Conservation (phyloP, 2,329 filamentous ascomycete species). For the Cadophora sp. region DNA sequence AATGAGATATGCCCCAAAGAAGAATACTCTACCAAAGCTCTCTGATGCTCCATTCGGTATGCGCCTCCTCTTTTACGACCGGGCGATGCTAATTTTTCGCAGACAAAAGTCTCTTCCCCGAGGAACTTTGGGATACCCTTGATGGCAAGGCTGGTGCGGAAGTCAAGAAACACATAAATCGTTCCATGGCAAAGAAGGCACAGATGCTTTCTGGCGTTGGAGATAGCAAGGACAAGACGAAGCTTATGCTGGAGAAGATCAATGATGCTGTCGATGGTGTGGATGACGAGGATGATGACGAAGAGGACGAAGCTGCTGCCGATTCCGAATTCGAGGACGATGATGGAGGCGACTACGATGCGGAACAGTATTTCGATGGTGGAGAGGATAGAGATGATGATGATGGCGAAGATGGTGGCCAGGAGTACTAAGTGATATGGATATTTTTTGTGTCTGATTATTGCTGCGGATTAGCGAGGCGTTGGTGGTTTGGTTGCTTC, state of each 20-base stretch:
- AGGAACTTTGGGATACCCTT: slow-evolving; percentile 61
- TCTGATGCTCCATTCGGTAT: slow-evolving; percentile 61
- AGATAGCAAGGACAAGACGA: slow-evolving; percentile 42
- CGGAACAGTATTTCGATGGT: slow-evolving; percentile 68
- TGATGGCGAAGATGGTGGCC: slow-evolving; percentile 57
- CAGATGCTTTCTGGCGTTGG: slow-evolving; percentile 35
- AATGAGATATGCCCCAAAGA: slow-evolving; percentile 62
- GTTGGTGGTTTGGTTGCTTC: slow-evolving; percentile 19
- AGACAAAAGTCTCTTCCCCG: slow-evolving; percentile 65
- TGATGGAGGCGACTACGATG: slow-evolving; percentile 68
- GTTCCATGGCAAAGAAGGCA: slow-evolving; percentile 44
- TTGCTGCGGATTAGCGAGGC: slow-evolving; percentile 24
- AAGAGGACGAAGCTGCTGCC: slow-evolving; percentile 47
- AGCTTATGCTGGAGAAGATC: slow-evolving; percentile 42
- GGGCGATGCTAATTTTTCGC: slow-evolving; percentile 22
- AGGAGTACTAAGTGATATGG: slow-evolving; percentile 36
- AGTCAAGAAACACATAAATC: slow-evolving; percentile 36
- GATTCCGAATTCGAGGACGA: slow-evolving; percentile 67
- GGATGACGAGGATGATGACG: slow-evolving; percentile 50
- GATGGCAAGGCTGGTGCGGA: slow-evolving; percentile 47
- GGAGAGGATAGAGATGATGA: slow-evolving; percentile 62
- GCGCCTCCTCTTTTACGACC: slow-evolving; percentile 25
- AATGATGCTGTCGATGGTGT: slow-evolving; percentile 48
- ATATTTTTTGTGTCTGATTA: neutral
- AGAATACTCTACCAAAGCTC: slow-evolving; percentile 60